Evolutionary conservation across 2,329 filamentous ascomycete genomes (phyloP), one percentile per base, ranked within the genome.

Genomic region (Fusarium brevicatenulatum): DNA sequence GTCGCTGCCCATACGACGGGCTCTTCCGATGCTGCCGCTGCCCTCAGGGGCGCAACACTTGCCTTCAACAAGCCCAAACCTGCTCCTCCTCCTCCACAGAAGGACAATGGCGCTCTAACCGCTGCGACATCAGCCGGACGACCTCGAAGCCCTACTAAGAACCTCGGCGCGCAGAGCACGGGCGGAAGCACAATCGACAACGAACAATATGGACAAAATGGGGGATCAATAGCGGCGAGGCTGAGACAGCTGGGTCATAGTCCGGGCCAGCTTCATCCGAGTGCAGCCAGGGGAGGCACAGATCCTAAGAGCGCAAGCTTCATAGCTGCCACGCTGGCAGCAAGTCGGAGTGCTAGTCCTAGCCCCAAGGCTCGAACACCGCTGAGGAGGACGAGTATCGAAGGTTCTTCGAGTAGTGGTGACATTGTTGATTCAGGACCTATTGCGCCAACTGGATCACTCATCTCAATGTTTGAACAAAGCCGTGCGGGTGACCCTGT

Each of bases 401-500:
- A 78, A 23, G 76, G 80, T 66, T 72, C 78, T 7, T 72, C 74
- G 10, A 72, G 66, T 39, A 71, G 66, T 53, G 76, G 76, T 55
- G 75, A 80, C 49, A 75, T 78, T 56, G 78, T 82, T 39, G 79
- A 93, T 77, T 87, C 88, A 15, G 86, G 85, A 3, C 84, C 89
- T 10, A 91, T 92, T 55, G 83, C 88, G 30, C 86, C 91, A 0
- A 91, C 91, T 1, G 89, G 85, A 7, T 88, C 90, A 9, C 83
- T 94, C 25, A 91, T 94, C 60, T 88, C 88, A 43, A 86, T 93
- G 82, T 94, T 94, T 73, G 92, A 95, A 81, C 84, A 86, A 70
- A 85, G 83, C 46, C 71, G 63, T 55, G 73, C 70, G 21, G 74
- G 72, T n/a, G 80, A 82, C 49, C 80, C 81, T 7, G 76, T 80